These are phyloP conservation scores for Speleostelium caveatum DNA, from an alignment of 78 protist species.

Conservation along the genomic window DNA sequence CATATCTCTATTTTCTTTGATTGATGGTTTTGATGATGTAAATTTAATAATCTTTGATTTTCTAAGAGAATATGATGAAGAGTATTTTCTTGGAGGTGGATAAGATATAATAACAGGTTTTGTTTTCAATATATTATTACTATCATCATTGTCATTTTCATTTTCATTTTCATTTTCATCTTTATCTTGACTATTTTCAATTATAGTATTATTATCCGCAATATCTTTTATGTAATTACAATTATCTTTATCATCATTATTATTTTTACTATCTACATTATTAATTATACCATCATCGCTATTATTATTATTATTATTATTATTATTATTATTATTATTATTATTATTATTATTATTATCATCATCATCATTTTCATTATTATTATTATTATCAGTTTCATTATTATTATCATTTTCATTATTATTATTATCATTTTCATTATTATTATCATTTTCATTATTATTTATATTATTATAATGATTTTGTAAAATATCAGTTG, in stretches of 20 bases:
- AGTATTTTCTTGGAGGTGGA: not conserved
- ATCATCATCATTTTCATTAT: not conserved
- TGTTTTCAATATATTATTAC: not conserved
- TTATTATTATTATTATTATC: not conserved
- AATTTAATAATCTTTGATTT: not conserved
- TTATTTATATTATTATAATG: not conserved
- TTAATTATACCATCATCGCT: not conserved
- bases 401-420: too few species aligned
- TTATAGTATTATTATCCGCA: not conserved
- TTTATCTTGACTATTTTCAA: not conserved
- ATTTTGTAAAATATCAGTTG: not conserved
- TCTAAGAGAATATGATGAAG: not conserved
- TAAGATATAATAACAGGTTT: not conserved
- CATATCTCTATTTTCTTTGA: not conserved
- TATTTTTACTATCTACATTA: not conserved
- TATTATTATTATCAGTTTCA: not conserved
- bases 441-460: too few species aligned
- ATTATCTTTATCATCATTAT: not conserved
- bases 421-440: too few species aligned
- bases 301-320: not conserved
- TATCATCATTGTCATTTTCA: not conserved
- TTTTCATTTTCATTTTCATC: not conserved
- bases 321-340: constrained; percentile 1
- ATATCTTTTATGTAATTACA: not conserved
- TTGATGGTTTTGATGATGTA: not conserved